Conservation (phyloP, 352 stramenopile species). For the Phytophthora europaea region DNA sequence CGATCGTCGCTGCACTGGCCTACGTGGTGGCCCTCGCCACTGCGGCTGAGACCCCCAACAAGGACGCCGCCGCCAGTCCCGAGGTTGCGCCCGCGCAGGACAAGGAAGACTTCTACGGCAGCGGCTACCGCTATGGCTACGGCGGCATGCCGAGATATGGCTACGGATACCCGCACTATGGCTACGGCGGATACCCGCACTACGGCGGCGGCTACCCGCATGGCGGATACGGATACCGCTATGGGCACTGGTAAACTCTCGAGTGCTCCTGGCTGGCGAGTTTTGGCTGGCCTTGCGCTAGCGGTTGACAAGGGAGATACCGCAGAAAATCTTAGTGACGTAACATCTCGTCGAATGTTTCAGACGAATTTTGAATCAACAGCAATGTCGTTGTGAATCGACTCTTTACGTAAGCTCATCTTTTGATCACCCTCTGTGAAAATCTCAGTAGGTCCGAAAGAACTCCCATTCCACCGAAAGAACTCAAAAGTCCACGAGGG, state of each 20-base stretch:
- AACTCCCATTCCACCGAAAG: no score
- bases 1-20: not conserved
- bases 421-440: no score
- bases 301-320: not conserved
- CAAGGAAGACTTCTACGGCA: not conserved
- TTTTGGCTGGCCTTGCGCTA: not conserved
- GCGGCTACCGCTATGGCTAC: slow-evolving; percentile 1
- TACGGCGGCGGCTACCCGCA: not conserved
- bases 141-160: no score
- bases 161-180: slow-evolving; percentile 2
- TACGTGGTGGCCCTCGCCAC: not conserved
- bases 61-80: not conserved
- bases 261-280: not conserved
- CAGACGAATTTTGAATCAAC: not conserved
- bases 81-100: not conserved
- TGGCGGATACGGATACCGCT: not conserved
- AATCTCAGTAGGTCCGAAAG: no score
- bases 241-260: not conserved
- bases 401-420: no score
- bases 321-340: not conserved
- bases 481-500: no score
- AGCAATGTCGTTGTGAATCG: not conserved
- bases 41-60: slow-evolving; percentile 15
- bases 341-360: not conserved
- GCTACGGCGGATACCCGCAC: not conserved